Base-by-base conservation (phyloP, 2,329 filamentous ascomycete genomes). In the Sphaerulina vaccinii region DNA sequence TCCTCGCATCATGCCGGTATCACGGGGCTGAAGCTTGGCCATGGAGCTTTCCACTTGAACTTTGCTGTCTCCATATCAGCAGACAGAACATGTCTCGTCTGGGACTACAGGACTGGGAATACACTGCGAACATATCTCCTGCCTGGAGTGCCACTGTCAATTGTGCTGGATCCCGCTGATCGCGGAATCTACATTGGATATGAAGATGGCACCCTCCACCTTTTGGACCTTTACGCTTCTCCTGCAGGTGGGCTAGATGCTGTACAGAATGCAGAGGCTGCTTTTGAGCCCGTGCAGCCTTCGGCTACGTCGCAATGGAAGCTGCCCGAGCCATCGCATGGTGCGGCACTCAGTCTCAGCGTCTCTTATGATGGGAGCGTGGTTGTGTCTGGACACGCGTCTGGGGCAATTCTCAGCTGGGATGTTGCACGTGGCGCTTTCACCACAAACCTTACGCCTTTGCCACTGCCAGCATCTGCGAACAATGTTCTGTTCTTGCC, bases 1-100 rank as follows among this genome's bases (percentile, higher is more conserved):
- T 84, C 87, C 22, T 85, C 86, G 61, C 89, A 95, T 68, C 81
- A 87, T 27, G 85, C 82, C 57, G 86, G 79, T 67, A 84, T 91
- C 70, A 92, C 82, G 5, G 73, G 77, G 2, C 67, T 84, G n/a
- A 71, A 70, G 8, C 69, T 80, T 49, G 85, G 87, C 15, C 83
- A 88, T 64, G 86, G 86, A 65, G 75, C 79, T 54, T 85, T 83
- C 67, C 82, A 84, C 62, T 86, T 86, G 52, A 92, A 88, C 68
- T 84, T 97, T 55, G 91, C 87, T 53, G 80, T 96, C 16, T 95
- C 92, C 2, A 83, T 85, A 5, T 89, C 89, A 59, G 84, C 82
- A 62, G 93, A 97, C 73, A 91, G 88, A 71, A 93, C 89, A 6
- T 89, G 89, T 62, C 85, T 96, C 63, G 78, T 95, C 54, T 99